Base-by-base conservation (phyloP, 2,329 filamentous ascomycete genomes). In the Neoarthrinium moseri region DNA sequence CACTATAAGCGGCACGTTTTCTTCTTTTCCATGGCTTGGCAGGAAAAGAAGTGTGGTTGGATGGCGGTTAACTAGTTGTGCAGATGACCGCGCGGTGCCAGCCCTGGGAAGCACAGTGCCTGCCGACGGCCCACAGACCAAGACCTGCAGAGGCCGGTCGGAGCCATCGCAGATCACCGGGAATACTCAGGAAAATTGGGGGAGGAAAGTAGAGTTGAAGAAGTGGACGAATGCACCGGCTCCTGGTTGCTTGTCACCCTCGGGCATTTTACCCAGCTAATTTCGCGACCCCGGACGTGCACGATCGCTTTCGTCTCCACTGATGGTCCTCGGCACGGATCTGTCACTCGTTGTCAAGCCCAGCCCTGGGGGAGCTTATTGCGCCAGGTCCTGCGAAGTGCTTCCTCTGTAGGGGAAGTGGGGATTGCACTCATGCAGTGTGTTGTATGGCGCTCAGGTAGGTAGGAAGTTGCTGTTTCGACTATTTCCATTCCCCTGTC, bases 341-440 rank as follows among this genome's bases (percentile, higher is more conserved):
- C 26, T 29, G 26, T 29, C 26, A 29, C 26, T 29, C n/a, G 8
- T n/a, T 29, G 26, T 29, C n/a, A 29, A n/a, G 26, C 26, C 8
- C 15, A 24, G 15, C 17, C n/a, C n/a, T n/a, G n/a, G n/a, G n/a
- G n/a, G n/a, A n/a, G n/a, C n/a, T n/a, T n/a, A n/a, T 33, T 43
- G 22, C 18, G 20, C 39, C 22, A 29, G 27, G 21, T 20, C 24
- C 22, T 22, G 27, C 39, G 39, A 43, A 43, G 18, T 33, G 39
- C 15, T 43, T 26, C 17, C 39, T 24, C 18, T 22, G 27, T 21
- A 33, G 12, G 39, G 39, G 23, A 43, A 43, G 39, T 43, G 27
- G 39, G 17, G n/a, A n/a, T n/a, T n/a, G n/a, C n/a, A n/a, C n/a
- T 43, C 26, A n/a, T 29, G 8, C 8, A 29, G 8, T 29, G 26